These are phyloP conservation scores for Eimeria maxima DNA, from an alignment of 169 alveolate species.

Conservation along the genomic window DNA sequence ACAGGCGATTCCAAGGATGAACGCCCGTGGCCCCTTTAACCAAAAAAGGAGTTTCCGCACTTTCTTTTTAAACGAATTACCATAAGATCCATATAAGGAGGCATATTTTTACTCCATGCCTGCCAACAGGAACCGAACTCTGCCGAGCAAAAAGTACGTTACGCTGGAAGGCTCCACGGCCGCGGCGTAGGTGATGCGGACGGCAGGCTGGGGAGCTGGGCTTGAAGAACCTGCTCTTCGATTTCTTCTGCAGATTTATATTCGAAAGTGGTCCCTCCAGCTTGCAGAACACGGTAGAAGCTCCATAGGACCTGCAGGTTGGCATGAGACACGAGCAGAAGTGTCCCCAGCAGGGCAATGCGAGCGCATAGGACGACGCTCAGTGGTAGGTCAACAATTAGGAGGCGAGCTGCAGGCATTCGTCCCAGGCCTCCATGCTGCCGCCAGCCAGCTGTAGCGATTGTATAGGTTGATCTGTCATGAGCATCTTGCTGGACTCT, in stretches of 20 bases:
- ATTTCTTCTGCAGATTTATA: slow-evolving; percentile 75
- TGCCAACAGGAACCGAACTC: slow-evolving; percentile 5
- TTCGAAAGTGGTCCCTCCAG: slow-evolving; percentile 81
- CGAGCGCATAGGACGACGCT: slow-evolving; percentile 74
- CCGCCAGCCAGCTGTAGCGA: slow-evolving; percentile 73
- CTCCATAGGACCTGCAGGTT: slow-evolving; percentile 79
- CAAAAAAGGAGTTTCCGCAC: not conserved
- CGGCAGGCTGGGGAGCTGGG: slow-evolving; percentile 71
- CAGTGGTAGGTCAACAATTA: slow-evolving; percentile 44
- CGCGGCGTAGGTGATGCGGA: slow-evolving; percentile 76
- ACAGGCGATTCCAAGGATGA: not conserved
- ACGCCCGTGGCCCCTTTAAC: not conserved
- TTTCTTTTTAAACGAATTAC: not conserved
- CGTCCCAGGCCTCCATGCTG: slow-evolving; percentile 16
- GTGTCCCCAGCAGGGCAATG: slow-evolving; percentile 57
- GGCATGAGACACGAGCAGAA: slow-evolving; percentile 65
- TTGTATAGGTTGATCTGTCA: slow-evolving; percentile 22
- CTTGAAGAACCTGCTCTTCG: slow-evolving; percentile 74
- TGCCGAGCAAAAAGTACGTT: not conserved
- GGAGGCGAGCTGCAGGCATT: slow-evolving; percentile 30
- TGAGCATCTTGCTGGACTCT: not conserved
- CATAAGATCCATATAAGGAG: not conserved
- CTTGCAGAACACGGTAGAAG: slow-evolving; percentile 82
- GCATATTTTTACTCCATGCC: not conserved
- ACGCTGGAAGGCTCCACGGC: slow-evolving; percentile 20